Conservation (phyloP, 2,329 filamentous ascomycete species). For the Hawksworthiomyces lignivorus region DNA sequence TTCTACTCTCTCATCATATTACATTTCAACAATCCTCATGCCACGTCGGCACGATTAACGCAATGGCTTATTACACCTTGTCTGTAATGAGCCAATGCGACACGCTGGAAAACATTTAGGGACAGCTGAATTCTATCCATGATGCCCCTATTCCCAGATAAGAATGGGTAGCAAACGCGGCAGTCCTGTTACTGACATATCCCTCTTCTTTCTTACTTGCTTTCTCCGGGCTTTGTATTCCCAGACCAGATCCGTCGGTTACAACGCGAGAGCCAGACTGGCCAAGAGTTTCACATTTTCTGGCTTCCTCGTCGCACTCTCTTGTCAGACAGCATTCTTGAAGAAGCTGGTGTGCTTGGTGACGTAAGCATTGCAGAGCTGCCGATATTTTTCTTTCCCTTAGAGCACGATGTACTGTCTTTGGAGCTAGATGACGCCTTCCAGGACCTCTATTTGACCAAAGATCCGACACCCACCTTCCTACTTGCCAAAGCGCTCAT, state of each 20-base stretch:
- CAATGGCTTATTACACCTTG: no score
- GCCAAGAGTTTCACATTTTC: conserved; percentile 94
- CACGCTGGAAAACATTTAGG: no score
- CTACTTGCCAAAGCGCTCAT: conserved; percentile 86
- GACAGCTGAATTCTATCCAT: no score
- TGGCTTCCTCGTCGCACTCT: conserved; percentile 91
- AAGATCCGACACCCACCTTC: conserved; percentile 86
- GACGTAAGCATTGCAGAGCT: conserved; percentile 86
- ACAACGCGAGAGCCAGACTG: conserved; percentile 76
- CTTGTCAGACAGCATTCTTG: conserved; percentile 82
- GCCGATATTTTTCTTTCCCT: conserved; percentile 79
- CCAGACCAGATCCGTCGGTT: conserved; percentile 86
- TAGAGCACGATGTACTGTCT: conserved; percentile 87
- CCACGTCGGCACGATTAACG: no score
- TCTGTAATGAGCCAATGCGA: no score
- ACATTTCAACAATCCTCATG: no score
- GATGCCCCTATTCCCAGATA: no score
- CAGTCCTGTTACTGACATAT: no score
- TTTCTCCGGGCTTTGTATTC: not conserved
- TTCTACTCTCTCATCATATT: no score
- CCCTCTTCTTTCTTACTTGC: not conserved
- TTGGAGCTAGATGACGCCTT: conserved; percentile 85
- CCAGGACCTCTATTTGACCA: conserved; percentile 77
- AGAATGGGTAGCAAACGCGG: no score
- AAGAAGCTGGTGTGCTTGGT: conserved; percentile 86